A percentile compares a stretch with the other conserved stretches of the same genome.
Conservation (phyloP, 2,329 filamentous ascomycete species). For the Phyllosticta capitalensis region DNA sequence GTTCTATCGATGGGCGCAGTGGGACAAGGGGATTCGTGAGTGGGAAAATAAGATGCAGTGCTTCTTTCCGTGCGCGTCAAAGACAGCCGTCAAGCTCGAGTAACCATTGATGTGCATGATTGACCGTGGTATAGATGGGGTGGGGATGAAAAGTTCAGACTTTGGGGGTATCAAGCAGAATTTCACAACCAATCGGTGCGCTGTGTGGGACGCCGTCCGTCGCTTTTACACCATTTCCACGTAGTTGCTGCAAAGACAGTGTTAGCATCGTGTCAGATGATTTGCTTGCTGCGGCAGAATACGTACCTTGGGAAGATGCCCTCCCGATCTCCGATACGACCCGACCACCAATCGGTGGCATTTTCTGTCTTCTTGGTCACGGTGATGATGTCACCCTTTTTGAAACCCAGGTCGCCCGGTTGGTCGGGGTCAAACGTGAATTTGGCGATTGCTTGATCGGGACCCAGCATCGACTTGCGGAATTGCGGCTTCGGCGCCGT, state of each 20-base stretch:
- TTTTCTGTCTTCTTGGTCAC: constrained; percentile 91
- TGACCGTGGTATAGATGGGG: not conserved
- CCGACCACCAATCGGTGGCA: constrained; percentile 96
- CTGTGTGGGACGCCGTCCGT: not conserved
- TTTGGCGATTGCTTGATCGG: constrained; percentile 79
- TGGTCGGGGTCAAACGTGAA: constrained; percentile 94
- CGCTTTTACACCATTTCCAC: constrained; percentile 25
- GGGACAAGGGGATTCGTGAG: not conserved
- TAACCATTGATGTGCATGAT: not conserved
- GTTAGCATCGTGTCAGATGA: constrained; percentile 1
- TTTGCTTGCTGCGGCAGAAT: constrained; percentile 4
- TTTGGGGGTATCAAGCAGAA: not conserved
- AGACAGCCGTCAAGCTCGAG: not conserved
- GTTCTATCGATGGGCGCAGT: not conserved
- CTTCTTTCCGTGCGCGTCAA: not conserved
- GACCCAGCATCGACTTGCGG: constrained; percentile 36
- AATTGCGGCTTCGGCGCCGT: constrained; percentile 87
- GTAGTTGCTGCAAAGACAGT: constrained; percentile 26
- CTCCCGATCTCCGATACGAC: constrained; percentile 70
- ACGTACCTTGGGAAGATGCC: constrained; percentile 83
- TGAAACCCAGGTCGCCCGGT: constrained; percentile 85
- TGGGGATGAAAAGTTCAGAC: not conserved
- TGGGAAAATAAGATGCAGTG: not conserved
- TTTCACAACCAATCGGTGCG: not conserved
- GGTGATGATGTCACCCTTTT: constrained; percentile 94